Conservation (phyloP, 495 filamentous ascomycete genomes). For the Podospora didyma region DNA sequence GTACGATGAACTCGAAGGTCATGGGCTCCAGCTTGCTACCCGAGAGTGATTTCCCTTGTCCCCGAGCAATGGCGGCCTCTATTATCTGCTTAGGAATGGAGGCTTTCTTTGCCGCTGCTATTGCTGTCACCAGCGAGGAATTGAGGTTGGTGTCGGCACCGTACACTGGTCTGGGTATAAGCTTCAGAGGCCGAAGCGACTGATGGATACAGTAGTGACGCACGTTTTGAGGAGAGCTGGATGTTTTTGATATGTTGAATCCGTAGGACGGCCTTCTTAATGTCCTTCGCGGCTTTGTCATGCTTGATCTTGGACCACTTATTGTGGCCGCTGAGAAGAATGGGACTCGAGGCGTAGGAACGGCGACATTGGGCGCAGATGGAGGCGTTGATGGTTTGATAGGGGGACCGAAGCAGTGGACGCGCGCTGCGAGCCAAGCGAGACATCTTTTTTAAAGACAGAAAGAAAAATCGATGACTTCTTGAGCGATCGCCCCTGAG, state of each 20-base stretch:
- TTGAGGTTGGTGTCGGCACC: constrained; percentile 72
- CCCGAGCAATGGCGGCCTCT: constrained; percentile 77
- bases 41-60: constrained; percentile 71
- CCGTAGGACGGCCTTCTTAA: constrained; percentile 48
- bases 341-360: constrained; percentile 49
- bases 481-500: no score
- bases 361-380: constrained; percentile 44
- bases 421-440: no score
- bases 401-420: not conserved
- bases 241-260: constrained; percentile 47
- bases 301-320: constrained; percentile 95
- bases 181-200: constrained; percentile 9
- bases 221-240: constrained; percentile 47
- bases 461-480: no score
- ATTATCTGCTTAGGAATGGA: constrained; percentile 80
- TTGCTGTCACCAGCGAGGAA: constrained; percentile 62
- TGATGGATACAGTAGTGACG: constrained; percentile 17
- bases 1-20: constrained; percentile 78
- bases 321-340: constrained; percentile 67
- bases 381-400: constrained; percentile 9
- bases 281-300: constrained; percentile 80
- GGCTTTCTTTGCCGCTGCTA: constrained; percentile 80
- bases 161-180: constrained; percentile 36
- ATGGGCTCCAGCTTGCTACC: constrained; percentile 71
- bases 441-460: no score